phyloP scores from a whole-genome alignment of 495 filamentous ascomycete species.

The Trichoderma gamsii region DNA sequence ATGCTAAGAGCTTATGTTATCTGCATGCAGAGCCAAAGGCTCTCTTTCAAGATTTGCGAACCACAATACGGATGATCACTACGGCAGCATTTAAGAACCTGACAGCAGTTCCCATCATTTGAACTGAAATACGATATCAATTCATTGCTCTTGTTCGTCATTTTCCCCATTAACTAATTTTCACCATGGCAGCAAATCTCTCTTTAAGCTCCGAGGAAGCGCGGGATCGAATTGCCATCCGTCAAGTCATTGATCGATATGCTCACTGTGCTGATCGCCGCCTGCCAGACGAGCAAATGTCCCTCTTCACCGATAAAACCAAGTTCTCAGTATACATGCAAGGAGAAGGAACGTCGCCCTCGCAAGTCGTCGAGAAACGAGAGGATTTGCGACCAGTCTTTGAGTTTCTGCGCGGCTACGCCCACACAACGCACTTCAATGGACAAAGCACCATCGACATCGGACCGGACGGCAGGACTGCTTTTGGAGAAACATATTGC shows the following conservation, averaged over 20 bases:
- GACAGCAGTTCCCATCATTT: neutral
- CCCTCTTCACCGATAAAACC: neutral
- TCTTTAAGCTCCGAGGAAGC: neutral
- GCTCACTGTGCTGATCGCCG: slow-evolving; percentile 4
- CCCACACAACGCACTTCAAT: neutral
- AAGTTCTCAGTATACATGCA: neutral
- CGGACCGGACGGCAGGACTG: neutral
- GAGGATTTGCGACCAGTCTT: neutral
- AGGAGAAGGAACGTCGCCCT: neutral
- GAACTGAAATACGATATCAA: neutral
- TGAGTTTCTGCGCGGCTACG: neutral
- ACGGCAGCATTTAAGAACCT: neutral
- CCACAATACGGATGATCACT: neutral
- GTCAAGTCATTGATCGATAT: neutral
- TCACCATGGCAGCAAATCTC: neutral
- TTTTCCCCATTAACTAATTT: neutral
- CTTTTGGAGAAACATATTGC: slow-evolving; percentile 1
- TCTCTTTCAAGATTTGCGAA: neutral
- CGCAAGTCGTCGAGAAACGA: neutral
- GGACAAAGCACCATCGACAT: slow-evolving; percentile 9
- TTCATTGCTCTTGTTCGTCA: neutral
- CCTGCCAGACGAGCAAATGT: neutral
- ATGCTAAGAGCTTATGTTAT: slow-evolving; percentile 1
- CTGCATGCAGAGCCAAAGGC: neutral
- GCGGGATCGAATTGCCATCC: neutral